phyloP scores from a whole-genome alignment of 805 yeast genomes.

The Kurtzmaniella fragi region DNA sequence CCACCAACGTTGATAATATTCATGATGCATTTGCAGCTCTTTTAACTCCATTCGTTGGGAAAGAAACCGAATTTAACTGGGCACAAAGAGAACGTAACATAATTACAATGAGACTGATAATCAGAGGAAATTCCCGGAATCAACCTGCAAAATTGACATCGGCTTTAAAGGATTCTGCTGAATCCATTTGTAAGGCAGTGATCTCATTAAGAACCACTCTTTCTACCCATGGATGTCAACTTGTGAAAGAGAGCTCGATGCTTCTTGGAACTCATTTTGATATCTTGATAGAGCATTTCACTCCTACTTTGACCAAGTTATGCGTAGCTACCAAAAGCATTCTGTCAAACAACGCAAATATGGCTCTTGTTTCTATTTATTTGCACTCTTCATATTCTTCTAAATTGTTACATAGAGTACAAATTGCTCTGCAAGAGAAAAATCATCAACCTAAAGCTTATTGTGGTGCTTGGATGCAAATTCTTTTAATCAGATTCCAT shows the following conservation, averaged over 20 bases:
- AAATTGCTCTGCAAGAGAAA: constrained; percentile 57
- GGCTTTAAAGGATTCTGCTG: constrained; percentile 28
- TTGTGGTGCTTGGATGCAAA: constrained; percentile 65
- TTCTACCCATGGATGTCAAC: constrained; percentile 67
- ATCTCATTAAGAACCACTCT: constrained; percentile 81
- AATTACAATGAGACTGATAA: constrained; percentile 48
- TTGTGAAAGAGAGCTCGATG: constrained; percentile 63
- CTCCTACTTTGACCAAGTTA: constrained; percentile 46
- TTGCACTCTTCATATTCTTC: constrained; percentile 49
- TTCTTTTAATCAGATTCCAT: constrained; percentile 51
- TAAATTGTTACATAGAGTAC: constrained; percentile 47
- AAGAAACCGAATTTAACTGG: constrained; percentile 93
- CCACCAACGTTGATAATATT: constrained; percentile 22
- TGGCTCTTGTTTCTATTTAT: constrained; percentile 51
- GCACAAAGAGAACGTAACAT: constrained; percentile 59
- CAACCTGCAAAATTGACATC: constrained; percentile 29
- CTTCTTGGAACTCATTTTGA: constrained; percentile 38
- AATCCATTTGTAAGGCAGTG: constrained; percentile 61
- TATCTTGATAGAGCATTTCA: constrained; percentile 44
- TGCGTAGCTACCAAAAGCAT: constrained; percentile 61
- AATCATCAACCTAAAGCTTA: constrained; percentile 66
- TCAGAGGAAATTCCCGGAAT: constrained; percentile 49
- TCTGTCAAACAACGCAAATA: constrained; percentile 54
- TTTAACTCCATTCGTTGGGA: constrained; percentile 47
- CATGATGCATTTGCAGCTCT: constrained; percentile 12